These are phyloP conservation scores for Talaromyces liani DNA, from an alignment of 495 filamentous ascomycete species.

Conservation along the genomic window DNA sequence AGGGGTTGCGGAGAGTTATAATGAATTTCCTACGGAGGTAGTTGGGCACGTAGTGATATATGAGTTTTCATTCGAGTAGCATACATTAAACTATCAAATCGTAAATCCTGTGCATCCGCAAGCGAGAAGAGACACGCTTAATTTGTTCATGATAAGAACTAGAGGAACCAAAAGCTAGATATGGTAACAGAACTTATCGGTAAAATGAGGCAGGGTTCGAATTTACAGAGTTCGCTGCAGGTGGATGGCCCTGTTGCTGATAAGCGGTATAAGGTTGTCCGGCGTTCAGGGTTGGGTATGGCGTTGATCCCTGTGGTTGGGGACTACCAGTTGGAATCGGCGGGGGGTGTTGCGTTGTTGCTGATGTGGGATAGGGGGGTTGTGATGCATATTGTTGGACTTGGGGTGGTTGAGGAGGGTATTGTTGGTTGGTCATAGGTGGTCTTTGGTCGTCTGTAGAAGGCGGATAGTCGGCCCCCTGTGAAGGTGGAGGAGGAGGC, in stretches of 20 bases:
- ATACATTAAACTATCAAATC: not conserved
- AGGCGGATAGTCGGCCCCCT: conserved; percentile 45
- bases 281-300: conserved; percentile 33
- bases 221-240: conserved; percentile 24
- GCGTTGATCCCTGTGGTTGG: conserved; percentile 22
- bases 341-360: conserved; percentile 35
- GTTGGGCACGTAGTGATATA: too few species aligned
- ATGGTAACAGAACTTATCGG: conserved; percentile 18
- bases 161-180: not conserved
- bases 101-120: not conserved
- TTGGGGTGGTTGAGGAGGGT: conserved; percentile 23
- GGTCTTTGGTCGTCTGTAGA: conserved; percentile 48
- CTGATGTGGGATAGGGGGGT: conserved; percentile 37
- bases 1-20: not conserved
- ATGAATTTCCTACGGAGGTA: not conserved
- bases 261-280: conserved; percentile 47
- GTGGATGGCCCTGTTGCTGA: conserved; percentile 20
- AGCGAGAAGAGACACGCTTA: not conserved
- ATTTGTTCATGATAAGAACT: not conserved
- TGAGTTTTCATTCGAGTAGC: not conserved
- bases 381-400: conserved; percentile 21
- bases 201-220: conserved; percentile 39
- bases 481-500: conserved; percentile 33
- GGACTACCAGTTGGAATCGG: conserved; percentile 37
- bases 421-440: conserved; percentile 14